phyloP scores from a whole-genome alignment of 2,329 filamentous ascomycete species.

The Sarocladiaceae sp. region DNA sequence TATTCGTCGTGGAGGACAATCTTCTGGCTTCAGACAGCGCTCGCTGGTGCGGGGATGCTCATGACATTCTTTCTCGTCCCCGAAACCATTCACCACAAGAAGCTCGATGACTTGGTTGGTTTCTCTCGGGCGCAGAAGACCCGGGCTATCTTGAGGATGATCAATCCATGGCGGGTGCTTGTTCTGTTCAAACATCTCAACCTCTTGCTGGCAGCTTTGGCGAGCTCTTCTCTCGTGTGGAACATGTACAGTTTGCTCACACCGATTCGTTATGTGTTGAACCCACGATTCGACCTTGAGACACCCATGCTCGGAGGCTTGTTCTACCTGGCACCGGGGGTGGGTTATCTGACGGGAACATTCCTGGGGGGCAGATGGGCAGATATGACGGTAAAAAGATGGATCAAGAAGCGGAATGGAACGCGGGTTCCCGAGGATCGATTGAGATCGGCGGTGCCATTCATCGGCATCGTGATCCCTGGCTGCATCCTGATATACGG shows the following conservation, averaged over 20 bases:
- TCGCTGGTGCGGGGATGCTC: conserved; percentile 53
- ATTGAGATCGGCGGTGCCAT: conserved; percentile 51
- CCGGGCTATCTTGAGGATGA: conserved; percentile 51
- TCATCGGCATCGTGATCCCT: conserved; percentile 52
- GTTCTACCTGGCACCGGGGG: conserved; percentile 69
- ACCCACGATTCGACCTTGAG: conserved; percentile 64
- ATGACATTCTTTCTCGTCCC: conserved; percentile 62
- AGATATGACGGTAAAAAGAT: conserved; percentile 59
- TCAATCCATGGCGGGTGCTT: conserved; percentile 60
- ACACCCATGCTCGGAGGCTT: conserved; percentile 61
- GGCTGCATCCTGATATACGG: conserved; percentile 58
- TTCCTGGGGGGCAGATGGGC: conserved; percentile 68
- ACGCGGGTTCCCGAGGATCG: conserved; percentile 62
- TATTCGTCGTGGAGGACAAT: conserved; percentile 67
- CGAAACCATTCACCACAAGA: conserved; percentile 64
- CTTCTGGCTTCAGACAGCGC: conserved; percentile 69
- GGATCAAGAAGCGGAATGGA: conserved; percentile 52
- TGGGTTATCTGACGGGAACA: conserved; percentile 62
- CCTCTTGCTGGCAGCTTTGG: conserved; percentile 52
- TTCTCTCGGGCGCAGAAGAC: conserved; percentile 43
- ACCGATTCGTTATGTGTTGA: conserved; percentile 65
- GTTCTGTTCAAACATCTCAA: conserved; percentile 63
- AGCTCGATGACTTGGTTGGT: conserved; percentile 54
- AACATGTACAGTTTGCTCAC: conserved; percentile 61
- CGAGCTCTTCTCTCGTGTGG: conserved; percentile 61